A percentile compares a stretch with the other conserved stretches of the same genome.
These are phyloP conservation scores for Lachnellula cervina DNA, from an alignment of 2,329 filamentous ascomycete genomes.

Conservation along the genomic window DNA sequence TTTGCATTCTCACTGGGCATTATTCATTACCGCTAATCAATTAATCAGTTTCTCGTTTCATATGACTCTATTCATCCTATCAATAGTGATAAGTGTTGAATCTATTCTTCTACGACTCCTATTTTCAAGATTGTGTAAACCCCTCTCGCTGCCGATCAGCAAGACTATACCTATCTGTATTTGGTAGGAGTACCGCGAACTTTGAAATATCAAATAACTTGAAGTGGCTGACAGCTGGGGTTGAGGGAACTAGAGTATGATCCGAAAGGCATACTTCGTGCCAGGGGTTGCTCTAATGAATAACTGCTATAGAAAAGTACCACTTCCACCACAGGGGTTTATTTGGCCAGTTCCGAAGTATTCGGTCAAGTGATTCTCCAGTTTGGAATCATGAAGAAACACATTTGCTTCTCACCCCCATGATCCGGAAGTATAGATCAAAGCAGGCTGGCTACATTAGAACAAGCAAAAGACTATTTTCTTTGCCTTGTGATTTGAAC, in stretches of 20 bases:
- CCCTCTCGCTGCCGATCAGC: not conserved
- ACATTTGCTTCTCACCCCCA: not conserved
- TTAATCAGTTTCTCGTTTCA: not conserved
- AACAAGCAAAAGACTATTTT: not conserved
- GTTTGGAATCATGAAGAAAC: not conserved
- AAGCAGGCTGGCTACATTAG: not conserved
- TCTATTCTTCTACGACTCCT: no score
- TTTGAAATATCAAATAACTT: not conserved
- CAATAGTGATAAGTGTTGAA: no score
- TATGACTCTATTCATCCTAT: not conserved
- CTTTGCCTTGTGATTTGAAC: not conserved
- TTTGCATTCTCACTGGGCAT: not conserved
- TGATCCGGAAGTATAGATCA: not conserved
- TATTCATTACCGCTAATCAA: not conserved
- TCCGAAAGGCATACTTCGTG: no score
- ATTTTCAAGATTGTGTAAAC: not conserved
- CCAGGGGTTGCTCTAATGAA: no score
- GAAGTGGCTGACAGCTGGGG: not conserved
- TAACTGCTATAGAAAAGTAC: not conserved
- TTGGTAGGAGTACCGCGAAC: not conserved
- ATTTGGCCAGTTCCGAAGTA: not conserved
- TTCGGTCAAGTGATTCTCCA: not conserved
- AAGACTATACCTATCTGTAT: not conserved
- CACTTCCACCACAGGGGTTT: not conserved
- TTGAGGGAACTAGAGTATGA: not conserved